These are phyloP conservation scores for Colletotrichum tropicicola DNA, from an alignment of 2,329 filamentous ascomycete genomes.

Conservation along the genomic window DNA sequence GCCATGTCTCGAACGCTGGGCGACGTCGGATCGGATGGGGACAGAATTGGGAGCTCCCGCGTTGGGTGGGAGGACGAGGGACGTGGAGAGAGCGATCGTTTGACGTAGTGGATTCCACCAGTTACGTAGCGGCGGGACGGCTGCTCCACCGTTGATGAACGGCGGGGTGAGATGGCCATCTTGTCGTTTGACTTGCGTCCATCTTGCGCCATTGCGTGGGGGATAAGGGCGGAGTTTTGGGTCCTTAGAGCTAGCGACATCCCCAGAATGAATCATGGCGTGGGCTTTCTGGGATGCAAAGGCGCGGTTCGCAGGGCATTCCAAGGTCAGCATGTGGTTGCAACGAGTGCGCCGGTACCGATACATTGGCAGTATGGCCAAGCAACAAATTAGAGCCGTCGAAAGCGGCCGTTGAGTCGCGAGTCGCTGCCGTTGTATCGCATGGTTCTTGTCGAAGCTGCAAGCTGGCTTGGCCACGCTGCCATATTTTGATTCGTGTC, in stretches of 20 bases:
- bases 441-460: neutral
- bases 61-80: neutral
- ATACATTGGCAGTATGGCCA: neutral
- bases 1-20: conserved; percentile 14
- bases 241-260: neutral
- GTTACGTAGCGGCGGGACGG: conserved; percentile 19
- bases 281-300: neutral
- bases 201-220: conserved; percentile 4
- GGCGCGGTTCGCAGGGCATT: neutral
- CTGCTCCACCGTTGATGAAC: conserved; percentile 12
- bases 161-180: conserved; percentile 13
- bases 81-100: neutral
- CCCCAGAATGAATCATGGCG: neutral
- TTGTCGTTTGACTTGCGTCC: neutral
- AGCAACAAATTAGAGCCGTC: neutral
- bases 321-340: neutral
- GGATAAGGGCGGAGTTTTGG: neutral
- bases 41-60: neutral
- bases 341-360: neutral
- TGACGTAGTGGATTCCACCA: conserved; percentile 23
- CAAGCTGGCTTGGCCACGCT: neutral
- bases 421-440: neutral
- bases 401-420: neutral
- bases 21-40: conserved; percentile 6
- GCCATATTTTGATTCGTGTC: neutral